Evolutionary conservation across 495 filamentous ascomycete genomes (phyloP), one percentile per base, ranked within the genome.

Genomic region (Daldinia bambusicola): DNA sequence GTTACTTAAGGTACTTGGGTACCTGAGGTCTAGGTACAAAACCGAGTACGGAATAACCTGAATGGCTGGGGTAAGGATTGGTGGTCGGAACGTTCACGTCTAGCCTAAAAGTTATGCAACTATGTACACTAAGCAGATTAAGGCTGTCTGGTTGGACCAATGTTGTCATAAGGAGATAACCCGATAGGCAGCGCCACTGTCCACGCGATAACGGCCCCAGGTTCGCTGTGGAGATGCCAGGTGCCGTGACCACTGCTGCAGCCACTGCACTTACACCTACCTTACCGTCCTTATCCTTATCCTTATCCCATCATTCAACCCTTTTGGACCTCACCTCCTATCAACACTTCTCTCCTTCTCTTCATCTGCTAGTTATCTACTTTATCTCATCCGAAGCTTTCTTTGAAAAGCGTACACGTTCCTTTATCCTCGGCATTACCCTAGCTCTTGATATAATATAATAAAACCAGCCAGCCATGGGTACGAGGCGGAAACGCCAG

Each of bases 391-490:
- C 45, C 36, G 6, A 52, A 18, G 38, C 30, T 18, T 51, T 16
- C 16, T 20, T 57, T 9, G 10, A 62, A 62, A 57, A 53, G 31
- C 32, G 10, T 10, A 36, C 31, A 59, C 38, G 45, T 55, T 41
- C 77, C 53, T 69, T 71, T 45, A 45, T 56, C 76, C 72, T 26
- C 26, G 51, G 78, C 37, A 50, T 74, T 32, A 5, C 40, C 13
- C 22, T 78, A 52, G 55, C 59, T 55, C 67, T 13, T 13, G 12
- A 22, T 69, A 70, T 50, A 72, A 72, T 48, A 76, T 1, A 26
- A 26, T 3, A 1, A 80, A 60, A 58, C 72, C 32, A 50, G 55
- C 59, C 63, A 85, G 55, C 59, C 63, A 85, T 85, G 83, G 77
- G 76, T 59, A 70, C 74, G 59, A 80, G 74, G 64, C 78, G 79